Base-by-base conservation (phyloP, 306 rosid genomes). In the Malus sylvestris region DNA sequence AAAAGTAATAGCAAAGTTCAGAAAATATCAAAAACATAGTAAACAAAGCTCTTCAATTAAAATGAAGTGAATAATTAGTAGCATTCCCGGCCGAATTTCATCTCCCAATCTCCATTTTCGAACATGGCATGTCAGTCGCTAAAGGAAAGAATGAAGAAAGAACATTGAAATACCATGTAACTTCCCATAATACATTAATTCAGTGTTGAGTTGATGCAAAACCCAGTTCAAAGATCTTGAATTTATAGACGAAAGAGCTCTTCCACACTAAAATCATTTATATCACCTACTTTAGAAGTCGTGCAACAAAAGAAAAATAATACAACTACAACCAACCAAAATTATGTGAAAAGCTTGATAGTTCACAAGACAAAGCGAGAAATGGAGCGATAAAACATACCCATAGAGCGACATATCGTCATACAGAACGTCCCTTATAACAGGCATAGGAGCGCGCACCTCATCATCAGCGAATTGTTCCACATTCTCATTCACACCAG, bases 381-480 rank as follows among this genome's bases (percentile, higher is more conserved):
- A 12, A 45, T 4, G 13, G 19, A 19, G 46, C 18, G 10, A 51
- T 59, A 42, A 44, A 77, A 65, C 88, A 84, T 91, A 94, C 97
- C 93, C 94, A 80, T 76, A 90, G 27, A 87, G 59, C 74, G 90
- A 74, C 13, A 87, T 76, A 83, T 92, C 90, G 13, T 96, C 98
- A 81, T 96, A 96, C 35, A 96, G 99, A 58, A 96, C 92, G 78
- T 92, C 98, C 85, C 99, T 88, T 67, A 86, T 87, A 40, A 96
- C 99, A 63, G 99, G 99, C 72, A 96, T 80, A 23, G 99, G 99
- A 76, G 99, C 81, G 67, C 99, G 97, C 27, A 92, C 98, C 80
- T 92, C 93, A 49, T 89, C 97, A n/a, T 80, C 93, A 58, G 67
- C 88, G 68, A 29, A 75, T 72, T 77, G 81, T 10, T 76, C 88